A percentile compares a stretch with the other conserved stretches of the same genome.
Conservation (phyloP, 2,329 filamentous ascomycete genomes). For the Tolypocladium endophyticum region DNA sequence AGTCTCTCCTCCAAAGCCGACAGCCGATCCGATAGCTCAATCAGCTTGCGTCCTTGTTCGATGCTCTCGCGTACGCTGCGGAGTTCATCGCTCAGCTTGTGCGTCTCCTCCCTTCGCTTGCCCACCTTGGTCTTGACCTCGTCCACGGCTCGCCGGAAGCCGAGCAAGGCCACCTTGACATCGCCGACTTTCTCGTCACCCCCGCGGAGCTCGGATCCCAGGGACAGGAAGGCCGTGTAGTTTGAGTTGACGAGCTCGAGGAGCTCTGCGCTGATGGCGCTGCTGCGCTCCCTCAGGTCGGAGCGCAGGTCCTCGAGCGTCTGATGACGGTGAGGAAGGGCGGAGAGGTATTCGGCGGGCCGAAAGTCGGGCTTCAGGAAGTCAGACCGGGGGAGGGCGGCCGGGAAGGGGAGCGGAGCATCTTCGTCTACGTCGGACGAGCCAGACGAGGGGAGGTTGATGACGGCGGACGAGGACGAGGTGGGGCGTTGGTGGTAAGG, state of each 20-base stretch:
- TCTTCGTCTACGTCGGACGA: constrained; percentile 39
- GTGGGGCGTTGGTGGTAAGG: constrained; percentile 15
- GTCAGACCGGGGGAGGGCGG: constrained; percentile 69
- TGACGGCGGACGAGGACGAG: constrained; percentile 4
- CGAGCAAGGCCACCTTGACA: constrained; percentile 74
- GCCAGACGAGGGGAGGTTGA: constrained; percentile 5
- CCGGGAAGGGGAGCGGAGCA: constrained; percentile 74
- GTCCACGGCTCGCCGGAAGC: constrained; percentile 74
- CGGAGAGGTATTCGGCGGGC: constrained; percentile 69
- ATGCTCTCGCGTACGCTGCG: constrained; percentile 52
- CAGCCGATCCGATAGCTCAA: constrained; percentile 57
- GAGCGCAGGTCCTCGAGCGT: constrained; percentile 86
- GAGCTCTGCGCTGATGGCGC: constrained; percentile 73
- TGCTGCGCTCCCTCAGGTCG: constrained; percentile 72
- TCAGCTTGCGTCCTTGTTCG: constrained; percentile 47
- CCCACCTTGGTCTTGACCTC: constrained; percentile 58
- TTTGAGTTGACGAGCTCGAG: constrained; percentile 92
- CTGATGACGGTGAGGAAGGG: constrained; percentile 78
- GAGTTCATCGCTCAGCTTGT: constrained; percentile 54
- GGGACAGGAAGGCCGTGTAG: constrained; percentile 79
- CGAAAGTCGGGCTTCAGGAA: constrained; percentile 74
- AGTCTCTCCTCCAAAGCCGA: constrained; percentile 53
- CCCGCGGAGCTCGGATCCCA: constrained; percentile 72
- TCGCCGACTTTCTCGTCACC: constrained; percentile 90
- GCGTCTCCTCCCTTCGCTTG: constrained; percentile 52